Conservation (phyloP, 129 eudicot genomes). For the Dittrichia graveolens region DNA sequence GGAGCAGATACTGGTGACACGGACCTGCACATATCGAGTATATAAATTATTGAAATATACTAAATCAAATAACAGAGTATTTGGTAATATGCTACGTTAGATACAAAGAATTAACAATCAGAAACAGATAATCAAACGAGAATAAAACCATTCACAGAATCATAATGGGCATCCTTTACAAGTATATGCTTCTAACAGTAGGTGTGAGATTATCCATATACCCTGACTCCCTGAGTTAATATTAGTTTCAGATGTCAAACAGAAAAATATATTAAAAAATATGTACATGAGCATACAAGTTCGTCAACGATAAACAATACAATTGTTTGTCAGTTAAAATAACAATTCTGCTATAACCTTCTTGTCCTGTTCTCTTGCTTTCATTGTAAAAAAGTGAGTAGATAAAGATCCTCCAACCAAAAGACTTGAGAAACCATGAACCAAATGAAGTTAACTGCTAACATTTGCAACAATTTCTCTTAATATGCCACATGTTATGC, state of each 20-base stretch:
- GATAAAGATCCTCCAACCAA: neutral
- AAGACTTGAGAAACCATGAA: neutral
- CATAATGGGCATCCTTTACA: neutral
- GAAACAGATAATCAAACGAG: neutral
- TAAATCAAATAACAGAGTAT: constrained; percentile 5
- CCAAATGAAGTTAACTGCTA: neutral
- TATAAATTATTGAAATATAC: neutral
- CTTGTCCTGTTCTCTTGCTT: neutral
- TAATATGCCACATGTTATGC: neutral
- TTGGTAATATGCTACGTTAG: neutral
- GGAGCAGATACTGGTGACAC: constrained; percentile 32
- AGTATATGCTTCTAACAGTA: neutral
- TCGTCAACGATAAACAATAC: constrained; percentile 10
- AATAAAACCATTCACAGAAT: constrained; percentile 2
- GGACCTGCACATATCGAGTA: constrained; percentile 37
- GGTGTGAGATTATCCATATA: constrained; percentile 1
- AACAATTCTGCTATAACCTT: neutral
- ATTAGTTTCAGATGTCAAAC: constrained; percentile 11
- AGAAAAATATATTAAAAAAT: neutral
- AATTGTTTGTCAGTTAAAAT: neutral
- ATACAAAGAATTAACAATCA: neutral
- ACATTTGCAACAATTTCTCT: neutral
- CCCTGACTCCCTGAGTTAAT: constrained; percentile 9
- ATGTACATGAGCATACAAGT: neutral
- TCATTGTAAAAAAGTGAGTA: neutral